These are phyloP conservation scores for Leishmania arabica DNA, from an alignment of 208 protist genomes.

Conservation along the genomic window DNA sequence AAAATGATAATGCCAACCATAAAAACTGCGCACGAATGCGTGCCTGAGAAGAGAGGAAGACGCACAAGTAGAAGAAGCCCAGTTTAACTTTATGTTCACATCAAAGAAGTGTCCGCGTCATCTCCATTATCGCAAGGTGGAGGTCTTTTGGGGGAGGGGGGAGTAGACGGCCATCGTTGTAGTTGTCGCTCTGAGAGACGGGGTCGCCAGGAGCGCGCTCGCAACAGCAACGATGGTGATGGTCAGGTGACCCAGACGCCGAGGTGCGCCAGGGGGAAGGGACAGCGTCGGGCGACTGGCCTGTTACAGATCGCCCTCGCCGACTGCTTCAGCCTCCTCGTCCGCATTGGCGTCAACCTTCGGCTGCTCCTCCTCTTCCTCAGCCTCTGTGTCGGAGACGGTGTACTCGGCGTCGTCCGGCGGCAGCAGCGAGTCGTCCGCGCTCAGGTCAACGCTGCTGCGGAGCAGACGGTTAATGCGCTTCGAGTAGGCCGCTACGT, in stretches of 20 bases:
- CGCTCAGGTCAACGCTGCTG: conserved; percentile 78
- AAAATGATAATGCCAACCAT: neutral
- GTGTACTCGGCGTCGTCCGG: conserved; percentile 79
- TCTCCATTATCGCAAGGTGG: neutral
- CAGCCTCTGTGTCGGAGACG: conserved; percentile 34
- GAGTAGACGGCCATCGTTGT: neutral
- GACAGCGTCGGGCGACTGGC: neutral
- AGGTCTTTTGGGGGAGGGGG: too few species aligned
- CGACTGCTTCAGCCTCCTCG: neutral
- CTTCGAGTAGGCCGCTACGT: conserved; percentile 74
- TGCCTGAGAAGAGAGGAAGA: neutral
- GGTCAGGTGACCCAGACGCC: neutral
- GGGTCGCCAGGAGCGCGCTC: neutral
- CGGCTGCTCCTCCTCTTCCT: conserved; percentile 30
- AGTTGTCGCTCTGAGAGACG: neutral
- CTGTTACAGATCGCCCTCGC: conserved; percentile 37
- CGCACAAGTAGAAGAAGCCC: neutral
- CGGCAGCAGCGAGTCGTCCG: conserved; percentile 69
- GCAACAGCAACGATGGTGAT: neutral
- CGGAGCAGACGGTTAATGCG: conserved; percentile 92
- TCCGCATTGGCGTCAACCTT: neutral
- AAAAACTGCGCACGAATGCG: neutral
- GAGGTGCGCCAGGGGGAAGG: neutral
- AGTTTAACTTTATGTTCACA: neutral
- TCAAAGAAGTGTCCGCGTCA: neutral